These are phyloP conservation scores for Sphenostylis stenocarpa DNA, from an alignment of 306 rosid species.

Conservation along the genomic window DNA sequence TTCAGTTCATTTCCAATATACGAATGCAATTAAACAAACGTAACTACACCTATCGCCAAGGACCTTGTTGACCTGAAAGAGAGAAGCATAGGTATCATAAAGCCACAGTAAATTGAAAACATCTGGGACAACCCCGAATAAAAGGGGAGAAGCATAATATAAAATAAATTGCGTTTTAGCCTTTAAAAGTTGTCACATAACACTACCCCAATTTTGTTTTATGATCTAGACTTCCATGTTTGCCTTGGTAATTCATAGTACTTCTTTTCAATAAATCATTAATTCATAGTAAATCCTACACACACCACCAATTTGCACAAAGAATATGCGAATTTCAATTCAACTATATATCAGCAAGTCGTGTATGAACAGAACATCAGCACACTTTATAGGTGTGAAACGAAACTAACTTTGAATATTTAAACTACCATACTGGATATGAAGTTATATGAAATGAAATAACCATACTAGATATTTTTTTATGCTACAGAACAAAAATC, in stretches of 20 bases:
- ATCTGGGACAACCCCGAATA: neutral
- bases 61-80: slow-evolving; percentile 42
- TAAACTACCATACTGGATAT: too few relatives aligned
- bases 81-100: slow-evolving; percentile 2
- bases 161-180: neutral
- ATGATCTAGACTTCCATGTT: neutral
- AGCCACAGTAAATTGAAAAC: neutral
- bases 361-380: neutral
- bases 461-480: neutral
- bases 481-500: neutral
- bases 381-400: neutral
- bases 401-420: neutral
- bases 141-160: neutral
- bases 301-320: neutral
- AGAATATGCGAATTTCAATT: neutral
- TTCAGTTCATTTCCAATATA: slow-evolving; percentile 8
- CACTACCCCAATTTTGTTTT: neutral
- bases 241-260: neutral
- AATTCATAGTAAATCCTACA: neutral
- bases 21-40: neutral
- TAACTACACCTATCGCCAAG: slow-evolving; percentile 7
- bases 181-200: neutral
- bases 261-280: neutral
- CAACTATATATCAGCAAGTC: neutral
- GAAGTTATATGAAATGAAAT: neutral